Percentiles rank a stretch among this genome's conserved stretches.
These are phyloP conservation scores for Jamesozyma gamospora DNA, from an alignment of 805 yeast species.

Conservation along the genomic window DNA sequence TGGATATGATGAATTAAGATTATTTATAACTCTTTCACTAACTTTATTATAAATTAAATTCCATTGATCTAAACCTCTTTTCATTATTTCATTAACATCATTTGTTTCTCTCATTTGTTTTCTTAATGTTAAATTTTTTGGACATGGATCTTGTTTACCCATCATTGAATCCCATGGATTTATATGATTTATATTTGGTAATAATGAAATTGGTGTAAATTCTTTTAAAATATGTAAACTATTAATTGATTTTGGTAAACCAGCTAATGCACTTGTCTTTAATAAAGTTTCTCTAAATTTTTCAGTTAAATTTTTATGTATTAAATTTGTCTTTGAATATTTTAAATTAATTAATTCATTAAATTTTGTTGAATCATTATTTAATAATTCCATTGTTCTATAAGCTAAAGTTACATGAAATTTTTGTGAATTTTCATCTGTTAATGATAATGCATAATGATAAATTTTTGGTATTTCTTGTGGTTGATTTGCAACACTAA, in stretches of 20 bases:
- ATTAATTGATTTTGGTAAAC: constrained; percentile 79
- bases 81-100: constrained; percentile 7
- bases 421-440: constrained; percentile 12
- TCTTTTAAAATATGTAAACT: constrained; percentile 54
- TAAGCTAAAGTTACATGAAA: constrained; percentile 15
- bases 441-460: constrained; percentile 47
- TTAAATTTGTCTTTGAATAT: constrained; percentile 16
- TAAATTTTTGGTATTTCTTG: constrained; percentile 67
- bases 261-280: constrained; percentile 70
- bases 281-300: constrained; percentile 68
- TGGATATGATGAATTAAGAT: constrained; percentile 68
- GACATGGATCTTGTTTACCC: constrained; percentile 11
- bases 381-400: constrained; percentile 14
- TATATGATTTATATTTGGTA: constrained; percentile 11
- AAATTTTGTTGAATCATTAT: constrained; percentile 4
- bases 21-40: constrained; percentile 52
- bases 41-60: constrained; percentile 66
- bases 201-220: constrained; percentile 48
- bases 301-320: constrained; percentile 31
- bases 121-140: constrained; percentile 6
- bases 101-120: constrained; percentile 5
- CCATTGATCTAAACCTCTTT: constrained; percentile 61
- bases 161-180: constrained; percentile 21
- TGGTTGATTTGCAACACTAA: constrained; percentile 75
- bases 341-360: constrained; percentile 10